Evolutionary conservation across 768 basidiomycete genomes (phyloP), one percentile per base, ranked within the genome.

Genomic region (Leucocoprinus birnbaumii): DNA sequence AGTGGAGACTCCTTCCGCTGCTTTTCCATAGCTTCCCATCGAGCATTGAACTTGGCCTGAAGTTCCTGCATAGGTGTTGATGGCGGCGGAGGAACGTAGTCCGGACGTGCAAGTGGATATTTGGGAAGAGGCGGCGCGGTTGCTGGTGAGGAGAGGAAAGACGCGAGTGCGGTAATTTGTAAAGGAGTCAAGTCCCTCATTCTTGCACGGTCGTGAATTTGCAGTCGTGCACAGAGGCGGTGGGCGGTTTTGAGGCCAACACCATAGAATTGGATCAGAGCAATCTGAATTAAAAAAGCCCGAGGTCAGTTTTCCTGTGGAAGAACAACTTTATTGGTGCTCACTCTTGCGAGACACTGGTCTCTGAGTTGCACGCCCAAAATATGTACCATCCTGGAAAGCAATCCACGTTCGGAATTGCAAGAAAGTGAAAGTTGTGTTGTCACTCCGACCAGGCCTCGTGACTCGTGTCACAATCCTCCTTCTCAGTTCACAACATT

Each of bases 141-240:
- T 21, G 81, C 73, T 1, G 97, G 95, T 0, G 94, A 91, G 3
- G 95, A 94, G 9, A 99, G 85, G 71, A 93, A 96, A 5, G 96
- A 91, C 11, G 94, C 88, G n/a, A 99, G 80, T 14, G 88, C 81
- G 13, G 94, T 97, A 48, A 95, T 76, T 79, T 99, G 97, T 34
- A 82, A 76, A 26, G 94, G 86, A 24, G 91, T 85, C 27, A 99
- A 78, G 67, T 92, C 82, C 47, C 80, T 82, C 60, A 99, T 84
- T 69, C 82, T 85, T 72, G 87, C 84, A 59, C 78, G 79, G 76
- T 92, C 85, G 71, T 98, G 94, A 50, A 99, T 91, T 65, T 91
- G 89, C 43, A 97, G 83, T 57, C 97, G 87, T 9, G 95, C 92
- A 65, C 96, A 94, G 27, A 99, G 78, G 25, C 88, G 86, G 54